Evolutionary conservation across 441 rosid genomes (phyloP), one percentile per base, ranked within the genome.

Genomic region (Biscutella laevigata): DNA sequence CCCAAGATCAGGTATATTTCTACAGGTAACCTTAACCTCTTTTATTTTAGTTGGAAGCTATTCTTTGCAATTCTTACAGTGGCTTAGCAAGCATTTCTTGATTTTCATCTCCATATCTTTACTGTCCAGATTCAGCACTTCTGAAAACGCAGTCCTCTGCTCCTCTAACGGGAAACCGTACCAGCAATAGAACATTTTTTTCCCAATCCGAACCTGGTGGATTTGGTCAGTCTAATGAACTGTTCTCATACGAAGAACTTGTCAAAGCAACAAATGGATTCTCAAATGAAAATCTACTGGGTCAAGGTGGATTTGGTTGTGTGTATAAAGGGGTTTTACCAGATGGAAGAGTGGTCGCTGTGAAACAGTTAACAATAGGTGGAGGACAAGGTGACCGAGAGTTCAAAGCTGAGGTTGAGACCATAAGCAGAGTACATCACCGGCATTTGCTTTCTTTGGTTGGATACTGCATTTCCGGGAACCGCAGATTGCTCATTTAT

Each of bases 311-410:
- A 35, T 86, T 85, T 76, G 96, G 98, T 66, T 62, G 69, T 53
- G 96, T 92, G 6, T 84, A 82, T 59, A 85, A 80, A 77, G 98
- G 98, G 7, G 52, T 37, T 46, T 66, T 92, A 35, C 85, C 74
- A 41, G 83, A 81, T 72, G 96, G 84, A 27, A 77, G 81, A 66
- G 84, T 74, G 37, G 82, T 92, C 26, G 96, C 95, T 36, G 88
- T 92, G 25, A 92, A 88, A 70, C 90, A 88, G 63, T 75, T 88
- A 30, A 92, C 78, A 61, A 71, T 69, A 34, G 94, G 88, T 15
- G 82, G 95, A 12, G 86, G 81, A 36, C 98, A 88, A 62, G 98
- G 96, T n/a, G 96, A 86, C 44, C 70, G 88, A 48, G 99, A 92
- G 71, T 92, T 92, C 64, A 79, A 74, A 72, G 94, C 92, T 34